Base-by-base conservation (phyloP, 2,329 filamentous ascomycete genomes). In the Cyphellophora attinorum region DNA sequence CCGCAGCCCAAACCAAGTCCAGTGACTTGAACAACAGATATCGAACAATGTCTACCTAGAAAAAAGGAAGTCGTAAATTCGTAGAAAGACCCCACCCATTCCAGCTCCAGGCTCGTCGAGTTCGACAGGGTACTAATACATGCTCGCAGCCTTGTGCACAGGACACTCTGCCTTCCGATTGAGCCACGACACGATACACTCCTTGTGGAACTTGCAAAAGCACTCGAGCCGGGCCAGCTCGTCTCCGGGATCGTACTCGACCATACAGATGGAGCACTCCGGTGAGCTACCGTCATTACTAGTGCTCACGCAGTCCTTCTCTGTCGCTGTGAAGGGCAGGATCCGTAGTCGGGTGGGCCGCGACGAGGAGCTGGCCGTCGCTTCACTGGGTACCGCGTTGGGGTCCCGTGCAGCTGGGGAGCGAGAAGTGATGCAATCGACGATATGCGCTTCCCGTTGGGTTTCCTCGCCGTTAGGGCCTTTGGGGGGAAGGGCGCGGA, bases 211-310 rank as follows among this genome's bases (percentile, higher is more conserved):
- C 46, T 76, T 76, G 58, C 75, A 79, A 42, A 75, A 58, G 49
- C 75, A 79, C 46, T 76, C 72, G 49, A 79, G 55, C 40, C 75
- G 60, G 6, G 70, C 72, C 59, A 79, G 61, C 45, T 67, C 60
- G 47, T 74, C 69, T 1, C 74, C 74, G 8, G 67, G 64, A 45
- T 73, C 66, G 49, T 78, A 79, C 36, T 79, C 75, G 42, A 77
- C 74, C 49, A 79, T 71, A 51, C 75, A 79, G 33, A 79, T 79
- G 6, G 73, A 67, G 43, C 75, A 79, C 48, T 79, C 75, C 27
- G 68, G 67, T 33, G 58, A 46, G 28, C 61, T 62, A 12, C 70
- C 66, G 35, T 74, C 69, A 14, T 61, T 57, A n/a, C n/a, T n/a
- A n/a, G n/a, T n/a, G 4, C 67, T 67, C 2, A 70, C 51, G 45